A percentile compares a stretch with the other conserved stretches of the same genome.
Conservation (phyloP, 176 grass and related monocot genomes). For the Eremochloa ophiuroides region DNA sequence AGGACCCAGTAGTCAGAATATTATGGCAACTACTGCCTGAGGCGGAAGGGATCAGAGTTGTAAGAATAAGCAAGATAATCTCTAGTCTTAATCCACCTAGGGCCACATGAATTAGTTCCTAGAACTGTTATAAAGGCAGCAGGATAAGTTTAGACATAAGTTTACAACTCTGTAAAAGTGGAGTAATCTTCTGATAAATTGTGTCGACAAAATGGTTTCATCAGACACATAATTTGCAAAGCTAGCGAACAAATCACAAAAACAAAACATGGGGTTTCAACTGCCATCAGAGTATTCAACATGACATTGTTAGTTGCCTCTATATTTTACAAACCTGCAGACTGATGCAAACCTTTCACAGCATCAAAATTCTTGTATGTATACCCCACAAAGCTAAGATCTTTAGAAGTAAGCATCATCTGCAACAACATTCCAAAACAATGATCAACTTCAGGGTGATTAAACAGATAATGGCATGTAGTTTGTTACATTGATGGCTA, state of each 20-base stretch:
- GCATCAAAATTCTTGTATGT: constrained; percentile 69
- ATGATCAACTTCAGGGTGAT: neutral
- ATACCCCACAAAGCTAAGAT: constrained; percentile 61
- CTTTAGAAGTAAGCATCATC: constrained; percentile 59
- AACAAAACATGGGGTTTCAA: neutral
- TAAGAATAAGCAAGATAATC: neutral
- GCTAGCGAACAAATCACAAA: neutral
- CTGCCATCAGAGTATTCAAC: neutral
- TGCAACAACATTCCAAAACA: constrained; percentile 24
- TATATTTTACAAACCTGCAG: constrained; percentile 11
- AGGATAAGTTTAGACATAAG: neutral
- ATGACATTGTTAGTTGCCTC: neutral
- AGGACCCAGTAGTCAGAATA: neutral
- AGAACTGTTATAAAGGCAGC: neutral
- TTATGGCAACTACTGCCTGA: neutral
- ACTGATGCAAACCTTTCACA: constrained; percentile 43
- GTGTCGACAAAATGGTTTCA: neutral
- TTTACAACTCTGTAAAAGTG: neutral
- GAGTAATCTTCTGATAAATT: neutral
- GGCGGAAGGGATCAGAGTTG: neutral
- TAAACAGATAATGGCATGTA: constrained; percentile 5
- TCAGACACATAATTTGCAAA: neutral
- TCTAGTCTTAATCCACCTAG: neutral
- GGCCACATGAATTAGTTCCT: neutral
- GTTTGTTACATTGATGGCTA: neutral